Percentiles rank a stretch among this genome's conserved stretches.
Evolutionary conservation across 352 stramenopile species (phyloP).

Genomic region (Globisporangium emineosum): DNA sequence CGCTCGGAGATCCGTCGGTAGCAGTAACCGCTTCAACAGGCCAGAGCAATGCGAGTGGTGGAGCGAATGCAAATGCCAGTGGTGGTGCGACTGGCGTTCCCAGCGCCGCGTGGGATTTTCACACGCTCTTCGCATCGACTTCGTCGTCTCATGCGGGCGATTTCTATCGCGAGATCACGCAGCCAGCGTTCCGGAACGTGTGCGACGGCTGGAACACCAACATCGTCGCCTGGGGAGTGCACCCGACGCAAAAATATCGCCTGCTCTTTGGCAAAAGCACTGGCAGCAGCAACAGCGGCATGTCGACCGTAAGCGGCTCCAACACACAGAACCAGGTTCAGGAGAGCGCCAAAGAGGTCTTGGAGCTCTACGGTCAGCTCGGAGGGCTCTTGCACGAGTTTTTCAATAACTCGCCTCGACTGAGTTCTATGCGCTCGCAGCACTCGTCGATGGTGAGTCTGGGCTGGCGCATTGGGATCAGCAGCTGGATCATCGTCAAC

Average conservation of each 20-base stretch:
- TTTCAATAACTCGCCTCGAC: constrained; percentile 21
- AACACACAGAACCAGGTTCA: background rate
- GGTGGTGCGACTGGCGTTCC: background rate
- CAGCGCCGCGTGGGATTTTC: constrained; percentile 54
- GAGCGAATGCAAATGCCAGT: background rate
- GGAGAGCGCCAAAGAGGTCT: constrained; percentile 28
- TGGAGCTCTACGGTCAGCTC: constrained; percentile 60
- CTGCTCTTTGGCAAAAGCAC: constrained; percentile 66
- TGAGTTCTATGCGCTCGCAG: constrained; percentile 8
- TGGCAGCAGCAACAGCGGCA: constrained; percentile 14
- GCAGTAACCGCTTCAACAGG: background rate
- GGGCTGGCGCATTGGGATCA: constrained; percentile 54
- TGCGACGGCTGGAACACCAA: constrained; percentile 62
- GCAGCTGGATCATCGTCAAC: constrained; percentile 71
- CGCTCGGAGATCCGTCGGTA: constrained; percentile 16
- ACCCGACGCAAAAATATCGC: constrained; percentile 71
- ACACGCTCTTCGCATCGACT: constrained; percentile 51
- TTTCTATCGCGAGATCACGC: constrained; percentile 60
- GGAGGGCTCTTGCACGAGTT: constrained; percentile 48
- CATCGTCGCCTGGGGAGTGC: constrained; percentile 56
- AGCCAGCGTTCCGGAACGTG: constrained; percentile 37
- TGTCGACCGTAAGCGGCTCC: too few species aligned
- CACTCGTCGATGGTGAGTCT: background rate
- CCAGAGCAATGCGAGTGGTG: background rate
- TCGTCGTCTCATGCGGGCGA: constrained; percentile 35